Base-by-base conservation (phyloP, 2,329 filamentous ascomycete genomes). In the Drechslerella dactyloides region DNA sequence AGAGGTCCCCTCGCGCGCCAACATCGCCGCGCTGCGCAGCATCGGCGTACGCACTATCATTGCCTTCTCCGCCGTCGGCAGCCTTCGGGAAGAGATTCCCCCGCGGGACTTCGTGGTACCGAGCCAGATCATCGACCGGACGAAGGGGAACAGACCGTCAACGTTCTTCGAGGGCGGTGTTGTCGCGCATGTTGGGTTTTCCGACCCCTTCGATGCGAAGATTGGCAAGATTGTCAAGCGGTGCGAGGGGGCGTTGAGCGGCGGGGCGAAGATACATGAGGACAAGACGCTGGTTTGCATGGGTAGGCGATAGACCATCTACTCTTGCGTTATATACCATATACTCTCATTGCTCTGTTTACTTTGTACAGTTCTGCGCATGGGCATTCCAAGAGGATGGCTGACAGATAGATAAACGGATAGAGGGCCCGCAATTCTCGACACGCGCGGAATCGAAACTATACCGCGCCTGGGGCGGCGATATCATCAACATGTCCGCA, bases 401-500 rank as follows among this genome's bases (percentile, higher is more conserved):
- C 46, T 40, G n/a, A n/a, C 17, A 51, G 2, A 51, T 23, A 51
- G 7, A 51, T 51, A 13, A 7, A 44, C 21, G 19, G n/a, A 73
- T 76, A 90, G 94, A 99, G 85, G 94, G 94, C n/a, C 94, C 94
- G 19, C 92, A 96, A 77, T 99, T 99, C 85, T 94, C 90, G 73
- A 97, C 94, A 17, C 91, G 94, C 74, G 93, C 94, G 68, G 94
- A 99, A 82, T 94, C 90, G 66, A 88, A 96, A 81, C 87, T 99
- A 82, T 99, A 99, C 84, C 91, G 94, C 76, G 84, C 87, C 72
- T 97, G 92, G 90, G 93, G 93, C 77, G 93, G 93, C 76, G 90
- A 86, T 75, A 90, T 97, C 59, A 97, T 99, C 84, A 97, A 97
- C 85, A 99, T 99, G 94, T 96, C 91, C 50, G 89, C 89, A 13